phyloP scores from a whole-genome alignment of 495 filamentous ascomycete genomes.

The Tetracladium setigerum region DNA sequence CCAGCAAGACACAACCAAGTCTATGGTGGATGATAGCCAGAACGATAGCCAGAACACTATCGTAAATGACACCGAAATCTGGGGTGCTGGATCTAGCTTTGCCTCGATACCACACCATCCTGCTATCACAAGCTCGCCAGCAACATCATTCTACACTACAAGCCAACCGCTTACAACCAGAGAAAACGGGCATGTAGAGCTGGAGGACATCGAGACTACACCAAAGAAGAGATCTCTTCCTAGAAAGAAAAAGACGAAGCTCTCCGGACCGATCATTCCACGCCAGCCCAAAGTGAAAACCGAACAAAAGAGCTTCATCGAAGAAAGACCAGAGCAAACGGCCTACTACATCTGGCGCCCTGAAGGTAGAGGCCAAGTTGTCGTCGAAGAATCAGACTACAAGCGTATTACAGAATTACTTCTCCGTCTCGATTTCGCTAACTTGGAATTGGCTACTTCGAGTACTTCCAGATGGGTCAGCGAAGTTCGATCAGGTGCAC shows the following conservation, averaged over 20 bases:
- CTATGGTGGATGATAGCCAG: slow-evolving; percentile 9
- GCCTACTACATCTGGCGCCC: slow-evolving; percentile 64
- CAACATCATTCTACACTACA: slow-evolving; percentile 8
- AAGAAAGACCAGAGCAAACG: slow-evolving; percentile 35
- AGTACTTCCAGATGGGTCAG: slow-evolving; percentile 71
- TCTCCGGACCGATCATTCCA: slow-evolving; percentile 44
- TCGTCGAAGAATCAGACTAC: slow-evolving; percentile 67
- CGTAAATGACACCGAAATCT: background rate
- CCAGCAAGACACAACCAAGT: slow-evolving; percentile 5
- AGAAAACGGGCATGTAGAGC: background rate
- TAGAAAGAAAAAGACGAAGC: slow-evolving; percentile 28
- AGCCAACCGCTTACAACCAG: slow-evolving; percentile 1
- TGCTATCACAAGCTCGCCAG: slow-evolving; percentile 1
- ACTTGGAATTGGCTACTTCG: slow-evolving; percentile 52
- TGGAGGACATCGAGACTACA: background rate
- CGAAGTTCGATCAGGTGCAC: slow-evolving; percentile 41
- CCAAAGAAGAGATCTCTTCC: background rate
- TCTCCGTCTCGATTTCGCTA: slow-evolving; percentile 78
- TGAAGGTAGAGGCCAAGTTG: slow-evolving; percentile 57
- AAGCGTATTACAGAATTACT: slow-evolving; percentile 69
- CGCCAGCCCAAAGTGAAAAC: slow-evolving; percentile 51
- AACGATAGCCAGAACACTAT: slow-evolving; percentile 4
- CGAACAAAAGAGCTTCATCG: slow-evolving; percentile 29
- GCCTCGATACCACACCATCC: background rate
- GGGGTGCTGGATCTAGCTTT: background rate